Base-by-base conservation (phyloP, 208 protist species). In the Crithidia sp. region DNA sequence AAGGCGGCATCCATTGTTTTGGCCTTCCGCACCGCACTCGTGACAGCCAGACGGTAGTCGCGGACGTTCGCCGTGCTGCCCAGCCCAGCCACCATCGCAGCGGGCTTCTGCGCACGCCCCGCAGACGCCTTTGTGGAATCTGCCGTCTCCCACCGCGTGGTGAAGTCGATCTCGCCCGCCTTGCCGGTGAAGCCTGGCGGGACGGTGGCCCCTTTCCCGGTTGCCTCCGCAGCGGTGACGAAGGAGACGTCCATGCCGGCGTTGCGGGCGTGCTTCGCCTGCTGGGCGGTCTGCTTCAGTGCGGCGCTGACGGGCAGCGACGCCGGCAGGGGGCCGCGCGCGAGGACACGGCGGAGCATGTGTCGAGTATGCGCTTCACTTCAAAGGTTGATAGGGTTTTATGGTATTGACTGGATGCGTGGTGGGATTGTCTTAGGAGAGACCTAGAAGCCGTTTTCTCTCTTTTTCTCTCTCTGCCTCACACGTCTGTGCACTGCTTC, bases 41-140 rank as follows among this genome's bases (percentile, higher is more conserved):
- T 95, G 37, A 95, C 76, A 13, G 90, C 90, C 8, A 82, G 72
- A 37, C 86, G 85, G 75, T 90, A 92, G 56, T 95, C 88, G 50
- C 85, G 76, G 52, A 90, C 79, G 14, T 76, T 81, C 28, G 77
- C 71, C 9, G 71, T 50, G 5, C 63, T 39, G 17, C 74, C 80
- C 28, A 77, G 61, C 5, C 86, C 86, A 3, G 80, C 76, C 5
- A 79, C n/a, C 50, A 77, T 14, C 60, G 67, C 68, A 7, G 65
- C 67, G 9, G 67, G 57, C 62, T 72, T 66, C 41, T 59, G 52
- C 12, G 41, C n/a, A 12, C 14, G 50, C 40, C 39, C 55, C 56
- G 36, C 67, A 14, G 54, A 53, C 43, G 13, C 58, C 45, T 12
- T 28, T 28, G 28, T 1, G 28, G 28, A 28, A 28, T 28, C 19